Conservation (phyloP, 2,329 filamentous ascomycete genomes). For the Aspergillus niger region DNA sequence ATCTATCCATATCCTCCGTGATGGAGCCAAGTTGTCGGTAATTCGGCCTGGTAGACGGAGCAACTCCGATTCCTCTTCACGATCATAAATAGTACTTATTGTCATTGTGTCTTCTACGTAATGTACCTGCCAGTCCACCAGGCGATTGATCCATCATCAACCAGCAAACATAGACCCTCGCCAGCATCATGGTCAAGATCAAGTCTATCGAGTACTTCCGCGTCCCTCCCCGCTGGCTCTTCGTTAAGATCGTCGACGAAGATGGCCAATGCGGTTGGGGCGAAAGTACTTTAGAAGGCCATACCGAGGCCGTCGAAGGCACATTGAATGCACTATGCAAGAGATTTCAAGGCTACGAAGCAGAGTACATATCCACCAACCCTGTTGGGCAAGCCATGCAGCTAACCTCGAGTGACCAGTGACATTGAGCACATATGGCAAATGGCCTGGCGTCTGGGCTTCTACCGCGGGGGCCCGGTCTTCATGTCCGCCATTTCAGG, state of each 20-base stretch:
- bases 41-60: conserved; percentile 15
- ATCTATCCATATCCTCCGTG: not conserved
- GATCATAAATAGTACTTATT: not conserved
- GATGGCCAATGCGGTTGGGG: conserved; percentile 69
- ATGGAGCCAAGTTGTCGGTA: conserved; percentile 8
- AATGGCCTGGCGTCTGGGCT: conserved; percentile 67
- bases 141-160: not conserved
- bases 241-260: conserved; percentile 73
- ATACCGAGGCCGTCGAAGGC: conserved; percentile 72
- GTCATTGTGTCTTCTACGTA: not conserved
- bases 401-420: conserved; percentile 41
- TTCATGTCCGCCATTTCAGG: conserved; percentile 79
- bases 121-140: not conserved
- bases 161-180: not conserved
- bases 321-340: conserved; percentile 67
- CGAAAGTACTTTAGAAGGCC: conserved; percentile 72
- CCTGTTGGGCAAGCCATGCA: not conserved
- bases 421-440: conserved; percentile 84
- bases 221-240: conserved; percentile 73
- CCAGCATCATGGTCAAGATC: conserved; percentile 65
- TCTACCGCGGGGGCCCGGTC: conserved; percentile 76
- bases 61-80: conserved; percentile 11
- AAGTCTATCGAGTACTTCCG: conserved; percentile 71
- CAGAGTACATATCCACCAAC: conserved; percentile 58
- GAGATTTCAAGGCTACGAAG: conserved; percentile 66